Conservation (phyloP, 1,284 basidiomycete species). For the Blastosporella zonata region DNA sequence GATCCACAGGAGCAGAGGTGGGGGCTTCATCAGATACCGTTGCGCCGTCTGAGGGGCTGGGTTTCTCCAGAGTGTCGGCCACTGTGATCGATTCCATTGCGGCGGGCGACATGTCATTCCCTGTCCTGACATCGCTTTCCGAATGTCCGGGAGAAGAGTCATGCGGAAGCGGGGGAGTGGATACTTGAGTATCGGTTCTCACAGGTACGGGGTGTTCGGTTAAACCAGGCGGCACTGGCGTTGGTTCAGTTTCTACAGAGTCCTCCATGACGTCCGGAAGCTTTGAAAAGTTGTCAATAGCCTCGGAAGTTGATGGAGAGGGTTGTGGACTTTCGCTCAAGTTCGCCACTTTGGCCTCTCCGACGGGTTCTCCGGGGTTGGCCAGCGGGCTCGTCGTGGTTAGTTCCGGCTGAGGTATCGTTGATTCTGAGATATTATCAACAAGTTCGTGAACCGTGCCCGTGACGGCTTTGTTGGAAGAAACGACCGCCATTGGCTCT, state of each 20-base stretch:
- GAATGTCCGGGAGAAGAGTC: background rate
- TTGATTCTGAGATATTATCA: background rate
- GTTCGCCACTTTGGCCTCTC: too few relatives aligned
- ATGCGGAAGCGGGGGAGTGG: background rate
- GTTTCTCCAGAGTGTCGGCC: background rate
- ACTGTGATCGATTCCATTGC: background rate
- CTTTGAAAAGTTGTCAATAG: background rate
- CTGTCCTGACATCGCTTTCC: background rate
- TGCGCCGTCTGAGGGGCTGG: background rate
- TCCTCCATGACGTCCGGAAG: background rate
- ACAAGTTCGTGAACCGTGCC: background rate
- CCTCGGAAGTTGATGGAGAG: background rate
- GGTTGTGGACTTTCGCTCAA: background rate
- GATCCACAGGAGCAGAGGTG: background rate
- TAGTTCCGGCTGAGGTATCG: background rate
- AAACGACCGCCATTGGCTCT: background rate
- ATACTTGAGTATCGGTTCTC: background rate
- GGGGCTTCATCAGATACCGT: background rate
- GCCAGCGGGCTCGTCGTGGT: background rate
- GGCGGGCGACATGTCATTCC: background rate
- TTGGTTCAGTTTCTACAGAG: background rate
- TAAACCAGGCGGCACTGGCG: background rate
- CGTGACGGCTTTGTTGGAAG: background rate
- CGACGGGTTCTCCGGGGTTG: background rate
- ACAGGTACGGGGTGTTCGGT: background rate